Evolutionary conservation across 1,284 basidiomycete genomes (phyloP), one percentile per base, ranked within the genome.

Genomic region (Fistulinella cinereoalba): DNA sequence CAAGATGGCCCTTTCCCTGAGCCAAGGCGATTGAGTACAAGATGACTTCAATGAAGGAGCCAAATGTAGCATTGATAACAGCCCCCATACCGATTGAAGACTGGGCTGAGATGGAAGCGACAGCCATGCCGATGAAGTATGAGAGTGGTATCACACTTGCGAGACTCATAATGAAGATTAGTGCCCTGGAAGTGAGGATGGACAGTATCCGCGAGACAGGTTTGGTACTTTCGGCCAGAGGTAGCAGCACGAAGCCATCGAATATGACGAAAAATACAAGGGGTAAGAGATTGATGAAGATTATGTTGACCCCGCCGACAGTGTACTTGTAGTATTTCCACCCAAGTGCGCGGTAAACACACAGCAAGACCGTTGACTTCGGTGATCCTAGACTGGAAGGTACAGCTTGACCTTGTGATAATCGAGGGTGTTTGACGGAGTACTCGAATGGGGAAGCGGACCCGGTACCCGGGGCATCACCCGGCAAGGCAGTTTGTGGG

Each of bases 111-210:
- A 99, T 99, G 41, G 92, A 95, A 1, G 97, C 97, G 46, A 99
- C 97, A 2, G 97, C 97, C 97, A 99, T 99, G 19, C 97, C 97
- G 61, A 99, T 98, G 71, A 97, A 99, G 75, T 99, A 99, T 7
- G 92, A 95, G 7, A 99, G 77, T 0, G 97, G 97, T 53, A 99
- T 97, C 57, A 99, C 93, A 56, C 89, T 93, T 16, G 90, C 81
- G 27, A 99, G 75, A 55, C 89, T 83, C 60, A 96, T 70, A 36
- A 92, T 60, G 66, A 99, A 99, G 58, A 99, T 88, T 56, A 93
- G 71, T 1, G 77, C 81, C 44, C 87, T 85, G 3, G 84, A 85
- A 3, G 91, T 80, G 44, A 99, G 65, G 50, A 88, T 65, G 1
- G 73, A 73, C 28, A 97, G 72, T 50, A 97, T 64, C 1, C 77